These are phyloP conservation scores for Beta vulgaris DNA, from an alignment of 148 eudicot species.

Conservation along the genomic window DNA sequence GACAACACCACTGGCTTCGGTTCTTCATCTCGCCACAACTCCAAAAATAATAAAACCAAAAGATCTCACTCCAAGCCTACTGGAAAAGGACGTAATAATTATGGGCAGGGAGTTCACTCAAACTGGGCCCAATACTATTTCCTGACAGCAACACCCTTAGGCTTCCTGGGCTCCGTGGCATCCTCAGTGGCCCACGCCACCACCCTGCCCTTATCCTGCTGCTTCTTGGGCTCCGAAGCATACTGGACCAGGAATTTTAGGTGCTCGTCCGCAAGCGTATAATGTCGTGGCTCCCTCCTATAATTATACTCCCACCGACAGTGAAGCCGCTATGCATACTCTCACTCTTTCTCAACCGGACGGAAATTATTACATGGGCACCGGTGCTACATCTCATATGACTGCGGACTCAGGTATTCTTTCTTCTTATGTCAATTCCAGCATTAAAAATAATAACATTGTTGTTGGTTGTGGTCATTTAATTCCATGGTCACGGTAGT, in stretches of 20 bases:
- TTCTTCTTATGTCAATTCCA: conserved; percentile 1
- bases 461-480: not conserved
- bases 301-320: conserved; percentile 8
- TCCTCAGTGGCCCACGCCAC: conserved; percentile 3
- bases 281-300: not conserved
- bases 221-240: not conserved
- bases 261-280: conserved; percentile 4
- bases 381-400: not conserved
- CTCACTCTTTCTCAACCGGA: not conserved
- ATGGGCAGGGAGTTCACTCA: not conserved
- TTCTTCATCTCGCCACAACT: not conserved
- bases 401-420: not conserved
- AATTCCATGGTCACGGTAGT: conserved; percentile 2
- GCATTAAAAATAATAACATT: conserved; percentile 7
- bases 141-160: too few relatives aligned
- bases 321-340: not conserved
- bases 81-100: not conserved
- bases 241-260: not conserved
- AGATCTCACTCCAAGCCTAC: not conserved
- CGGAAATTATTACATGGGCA: too few relatives aligned
- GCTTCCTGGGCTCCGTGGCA: not conserved
- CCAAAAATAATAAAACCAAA: not conserved
- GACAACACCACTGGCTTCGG: too few relatives aligned
- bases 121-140: not conserved
- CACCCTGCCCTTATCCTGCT: conserved; percentile 8